Evolutionary conservation across 257 asterid species (phyloP).

Genomic region (Fraxinus quadrangulata): DNA sequence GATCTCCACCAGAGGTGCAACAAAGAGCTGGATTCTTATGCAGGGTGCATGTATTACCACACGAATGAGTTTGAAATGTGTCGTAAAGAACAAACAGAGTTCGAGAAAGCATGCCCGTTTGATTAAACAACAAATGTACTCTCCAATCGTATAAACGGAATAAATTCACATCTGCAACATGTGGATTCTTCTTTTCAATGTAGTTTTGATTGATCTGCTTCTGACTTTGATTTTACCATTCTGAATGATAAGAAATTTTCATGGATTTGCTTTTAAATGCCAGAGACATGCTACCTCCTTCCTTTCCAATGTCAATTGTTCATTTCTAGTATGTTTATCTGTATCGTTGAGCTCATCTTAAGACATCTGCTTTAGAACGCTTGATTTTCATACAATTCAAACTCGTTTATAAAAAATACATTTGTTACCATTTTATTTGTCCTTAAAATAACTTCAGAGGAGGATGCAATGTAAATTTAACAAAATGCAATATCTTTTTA

Average conservation of each 20-base stretch:
- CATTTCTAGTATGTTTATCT: background rate
- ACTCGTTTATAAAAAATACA: too few relatives aligned
- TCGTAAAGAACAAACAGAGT: constrained; percentile 82
- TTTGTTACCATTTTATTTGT: too few relatives aligned
- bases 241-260: background rate
- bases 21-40: constrained; percentile 89
- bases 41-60: constrained; percentile 93
- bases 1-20: constrained; percentile 85
- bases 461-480: too few relatives aligned
- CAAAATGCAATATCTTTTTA: too few relatives aligned
- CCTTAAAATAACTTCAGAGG: too few relatives aligned
- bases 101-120: constrained; percentile 81
- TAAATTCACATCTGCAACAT: background rate
- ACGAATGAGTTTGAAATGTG: constrained; percentile 91
- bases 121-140: background rate
- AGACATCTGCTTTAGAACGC: background rate
- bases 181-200: background rate
- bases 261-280: background rate
- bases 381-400: too few relatives aligned
- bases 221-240: constrained; percentile 1
- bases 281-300: background rate
- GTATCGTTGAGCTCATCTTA: too few relatives aligned
- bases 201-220: background rate
- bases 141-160: constrained; percentile 6
- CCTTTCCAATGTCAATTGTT: background rate